Evolutionary conservation across 768 basidiomycete genomes (phyloP).

Genomic region (Pseudohyphozyma bogoriensis): DNA sequence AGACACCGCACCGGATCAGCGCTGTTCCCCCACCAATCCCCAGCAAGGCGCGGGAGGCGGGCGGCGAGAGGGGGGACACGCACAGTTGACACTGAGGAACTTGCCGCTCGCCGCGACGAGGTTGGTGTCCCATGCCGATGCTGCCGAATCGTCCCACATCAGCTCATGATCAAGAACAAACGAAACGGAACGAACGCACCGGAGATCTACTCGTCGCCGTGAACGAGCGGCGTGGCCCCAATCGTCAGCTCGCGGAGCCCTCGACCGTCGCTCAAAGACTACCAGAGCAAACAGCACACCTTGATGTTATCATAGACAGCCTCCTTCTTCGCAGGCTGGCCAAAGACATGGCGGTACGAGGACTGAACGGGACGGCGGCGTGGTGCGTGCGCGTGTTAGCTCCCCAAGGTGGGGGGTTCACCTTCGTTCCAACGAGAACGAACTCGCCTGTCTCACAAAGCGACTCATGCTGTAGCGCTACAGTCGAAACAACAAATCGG

Average conservation of each 20-base stretch:
- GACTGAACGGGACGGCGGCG: too few relatives aligned
- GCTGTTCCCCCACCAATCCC: too few relatives aligned
- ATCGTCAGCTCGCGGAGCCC: too few relatives aligned
- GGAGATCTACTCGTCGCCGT: slow-evolving; percentile 7
- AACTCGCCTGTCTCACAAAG: not conserved
- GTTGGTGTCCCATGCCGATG: slow-evolving; percentile 79
- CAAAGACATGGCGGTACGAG: slow-evolving; percentile 3
- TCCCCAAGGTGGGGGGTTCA: too few relatives aligned
- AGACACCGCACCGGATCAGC: too few relatives aligned
- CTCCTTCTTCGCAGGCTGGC: slow-evolving; percentile 3
- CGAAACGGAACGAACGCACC: not conserved
- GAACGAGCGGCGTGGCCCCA: too few relatives aligned
- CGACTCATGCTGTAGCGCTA: not conserved
- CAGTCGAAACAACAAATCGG: too few relatives aligned
- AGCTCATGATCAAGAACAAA: not conserved
- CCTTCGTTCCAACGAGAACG: too few relatives aligned
- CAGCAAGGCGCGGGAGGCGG: too few relatives aligned
- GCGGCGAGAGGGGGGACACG: too few relatives aligned
- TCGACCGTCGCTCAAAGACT: too few relatives aligned
- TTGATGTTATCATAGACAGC: slow-evolving; percentile 26
- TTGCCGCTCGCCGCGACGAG: slow-evolving; percentile 72
- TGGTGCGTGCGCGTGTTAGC: too few relatives aligned
- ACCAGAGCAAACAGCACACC: not conserved
- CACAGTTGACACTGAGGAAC: slow-evolving; percentile 92
- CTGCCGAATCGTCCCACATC: not conserved